These are phyloP conservation scores for Nakazawaea ernobii DNA, from an alignment of 805 yeast genomes.

Conservation along the genomic window DNA sequence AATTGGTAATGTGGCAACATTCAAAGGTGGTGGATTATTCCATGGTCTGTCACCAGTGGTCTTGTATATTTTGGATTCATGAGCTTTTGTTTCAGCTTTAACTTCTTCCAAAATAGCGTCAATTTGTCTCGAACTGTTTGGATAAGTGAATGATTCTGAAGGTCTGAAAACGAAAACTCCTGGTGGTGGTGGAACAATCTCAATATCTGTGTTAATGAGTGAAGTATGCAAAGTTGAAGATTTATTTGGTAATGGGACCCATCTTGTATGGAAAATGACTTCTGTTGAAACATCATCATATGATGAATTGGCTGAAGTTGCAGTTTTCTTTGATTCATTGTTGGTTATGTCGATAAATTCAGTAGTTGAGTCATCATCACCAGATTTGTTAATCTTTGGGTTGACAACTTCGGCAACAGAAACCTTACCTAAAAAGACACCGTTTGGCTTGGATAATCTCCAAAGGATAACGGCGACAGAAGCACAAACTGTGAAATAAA, in stretches of 20 bases:
- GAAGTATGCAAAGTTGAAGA: conserved; percentile 25
- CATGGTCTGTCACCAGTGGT: conserved; percentile 68
- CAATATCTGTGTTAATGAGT: conserved; percentile 46
- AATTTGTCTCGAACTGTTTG: conserved; percentile 70
- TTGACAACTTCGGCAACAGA: conserved; percentile 65
- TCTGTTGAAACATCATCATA: conserved; percentile 4
- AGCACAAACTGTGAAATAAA: conserved; percentile 85
- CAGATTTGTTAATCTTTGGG: conserved; percentile 38
- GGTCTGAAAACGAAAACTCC: conserved; percentile 87
- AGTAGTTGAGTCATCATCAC: conserved; percentile 13
- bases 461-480: conserved; percentile 70
- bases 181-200: conserved; percentile 76
- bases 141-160: conserved; percentile 73
- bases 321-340: neutral
- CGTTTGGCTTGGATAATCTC: conserved; percentile 74
- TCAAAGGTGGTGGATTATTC: conserved; percentile 64
- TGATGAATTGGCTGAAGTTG: neutral
- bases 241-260: conserved; percentile 59
- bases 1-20: conserved; percentile 42
- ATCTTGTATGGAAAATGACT: conserved; percentile 47
- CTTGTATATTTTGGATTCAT: conserved; percentile 35
- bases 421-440: conserved; percentile 76
- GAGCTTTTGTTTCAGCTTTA: conserved; percentile 54
- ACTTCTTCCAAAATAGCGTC: conserved; percentile 68
- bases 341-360: neutral